These are phyloP conservation scores for Pholiota conissans DNA, from an alignment of 768 basidiomycete species.

Conservation along the genomic window DNA sequence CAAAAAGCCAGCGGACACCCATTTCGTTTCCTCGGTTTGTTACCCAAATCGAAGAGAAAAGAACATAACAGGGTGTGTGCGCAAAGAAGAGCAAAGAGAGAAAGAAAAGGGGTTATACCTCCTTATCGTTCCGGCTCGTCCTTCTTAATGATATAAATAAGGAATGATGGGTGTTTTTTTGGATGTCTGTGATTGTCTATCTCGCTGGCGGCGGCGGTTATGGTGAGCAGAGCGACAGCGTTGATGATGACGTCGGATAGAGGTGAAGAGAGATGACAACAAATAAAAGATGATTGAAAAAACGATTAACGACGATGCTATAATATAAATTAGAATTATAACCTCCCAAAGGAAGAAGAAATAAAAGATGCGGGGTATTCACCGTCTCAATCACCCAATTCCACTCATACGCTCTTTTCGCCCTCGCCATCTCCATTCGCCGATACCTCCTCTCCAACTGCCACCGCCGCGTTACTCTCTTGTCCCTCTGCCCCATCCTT, in stretches of 20 bases:
- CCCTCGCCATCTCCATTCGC: background rate
- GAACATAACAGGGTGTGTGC: constrained; percentile 5
- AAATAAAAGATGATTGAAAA: background rate
- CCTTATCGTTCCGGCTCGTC: background rate
- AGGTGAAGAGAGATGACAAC: background rate
- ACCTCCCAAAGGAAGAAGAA: background rate
- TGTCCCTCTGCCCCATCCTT: constrained; percentile 15
- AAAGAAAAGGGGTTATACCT: background rate
- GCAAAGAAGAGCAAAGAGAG: background rate
- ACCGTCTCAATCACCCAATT: background rate
- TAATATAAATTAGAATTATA: background rate
- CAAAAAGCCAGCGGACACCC: constrained; percentile 37
- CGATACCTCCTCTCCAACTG: background rate
- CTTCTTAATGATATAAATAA: background rate
- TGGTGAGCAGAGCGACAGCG: background rate
- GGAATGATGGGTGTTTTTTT: background rate
- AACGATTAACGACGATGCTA: background rate
- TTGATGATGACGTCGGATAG: background rate
- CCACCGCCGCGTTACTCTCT: constrained; percentile 8
- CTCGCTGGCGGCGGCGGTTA: background rate
- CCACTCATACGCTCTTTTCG: background rate
- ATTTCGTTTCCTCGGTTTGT: background rate
- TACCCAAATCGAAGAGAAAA: background rate
- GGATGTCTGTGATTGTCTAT: background rate
- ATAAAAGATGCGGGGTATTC: background rate